Conservation (phyloP, 768 basidiomycete species). For the Rhodotorula graminis region DNA sequence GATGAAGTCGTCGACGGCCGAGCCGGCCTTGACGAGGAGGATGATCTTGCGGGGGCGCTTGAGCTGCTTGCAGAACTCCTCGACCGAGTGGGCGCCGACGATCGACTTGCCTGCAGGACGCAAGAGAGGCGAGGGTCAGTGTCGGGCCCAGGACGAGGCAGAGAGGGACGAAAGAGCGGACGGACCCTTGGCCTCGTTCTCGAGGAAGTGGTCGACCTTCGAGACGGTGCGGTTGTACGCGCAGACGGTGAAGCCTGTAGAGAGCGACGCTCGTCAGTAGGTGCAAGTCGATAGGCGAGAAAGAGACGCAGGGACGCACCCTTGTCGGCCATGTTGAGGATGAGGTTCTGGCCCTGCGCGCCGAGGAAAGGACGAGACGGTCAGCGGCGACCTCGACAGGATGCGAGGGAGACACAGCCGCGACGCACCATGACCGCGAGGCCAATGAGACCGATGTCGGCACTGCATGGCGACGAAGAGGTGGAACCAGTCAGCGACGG, state of each 20-base stretch:
- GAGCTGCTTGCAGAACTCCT: slow-evolving; percentile 87
- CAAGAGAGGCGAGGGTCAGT: background rate
- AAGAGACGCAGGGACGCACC: background rate
- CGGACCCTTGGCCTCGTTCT: slow-evolving; percentile 94
- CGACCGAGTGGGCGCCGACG: slow-evolving; percentile 85
- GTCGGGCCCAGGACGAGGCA: too few relatives aligned
- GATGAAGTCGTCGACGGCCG: slow-evolving; percentile 95
- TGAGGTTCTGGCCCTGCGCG: slow-evolving; percentile 43
- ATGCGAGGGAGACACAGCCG: accelerated
- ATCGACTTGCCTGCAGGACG: slow-evolving; percentile 73
- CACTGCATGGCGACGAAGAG: background rate
- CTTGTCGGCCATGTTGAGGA: slow-evolving; percentile 74
- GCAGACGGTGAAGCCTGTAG: slow-evolving; percentile 81
- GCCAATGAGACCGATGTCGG: slow-evolving; percentile 39
- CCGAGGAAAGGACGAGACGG: background rate
- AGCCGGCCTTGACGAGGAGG: slow-evolving; percentile 95
- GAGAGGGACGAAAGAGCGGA: background rate
- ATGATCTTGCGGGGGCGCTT: slow-evolving; percentile 94
- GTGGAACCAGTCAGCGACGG: too few relatives aligned
- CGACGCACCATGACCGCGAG: slow-evolving; percentile 40
- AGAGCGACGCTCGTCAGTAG: background rate
- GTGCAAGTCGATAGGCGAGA: too few relatives aligned
- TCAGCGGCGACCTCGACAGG: background rate
- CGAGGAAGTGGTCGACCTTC: slow-evolving; percentile 94
- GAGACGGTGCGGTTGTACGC: slow-evolving; percentile 94